Base-by-base conservation (phyloP, 257 asterid genomes). In the Solanum bukasovii region DNA sequence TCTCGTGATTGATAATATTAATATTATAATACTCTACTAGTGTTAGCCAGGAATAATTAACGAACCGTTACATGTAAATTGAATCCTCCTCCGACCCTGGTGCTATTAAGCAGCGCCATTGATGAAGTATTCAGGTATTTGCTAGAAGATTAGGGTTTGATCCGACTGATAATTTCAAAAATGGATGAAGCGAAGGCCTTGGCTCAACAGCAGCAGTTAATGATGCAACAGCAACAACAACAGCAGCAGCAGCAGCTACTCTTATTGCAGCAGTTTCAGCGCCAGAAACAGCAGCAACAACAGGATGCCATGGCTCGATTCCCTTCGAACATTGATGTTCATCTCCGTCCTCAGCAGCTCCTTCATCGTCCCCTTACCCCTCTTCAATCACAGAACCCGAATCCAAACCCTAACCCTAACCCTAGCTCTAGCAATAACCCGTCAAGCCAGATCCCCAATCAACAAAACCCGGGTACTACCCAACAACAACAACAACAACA, bases 261-360 rank as follows among this genome's bases (percentile, higher is more conserved):
- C n/a, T 63, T 91, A 12, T 79, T 91, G 49, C 90, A 89, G 37
- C 90, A 90, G 88, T 86, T 84, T 33, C 91, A 88, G 85, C 90
- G 91, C 49, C 92, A 92, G 89, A 90, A 97, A 79, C 94, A 98
- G 74, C 93, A 89, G 3, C 91, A 89, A 31, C 98, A 93, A 86
- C 95, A 94, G 87, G 97, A 94, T 71, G 98, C 96, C 65, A 95
- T 97, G 88, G 92, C 98, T 59, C 98, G 97, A n/a, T 97, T 97
- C 89, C 99, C 99, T 68, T 95, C 98, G 78, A 97, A 94, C 90
- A 96, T 96, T 90, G 99, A 97, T 90, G 98, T 93, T 42, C 99
- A 94, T 92, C 95, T 97, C 91, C 98, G 98, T 73, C 98, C 99
- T 18, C 94, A 91, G 84, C 93, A 90, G 86, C 90, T 93, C 63